Conservation (phyloP, 805 yeast species). For the Ogataea ganodermae region DNA sequence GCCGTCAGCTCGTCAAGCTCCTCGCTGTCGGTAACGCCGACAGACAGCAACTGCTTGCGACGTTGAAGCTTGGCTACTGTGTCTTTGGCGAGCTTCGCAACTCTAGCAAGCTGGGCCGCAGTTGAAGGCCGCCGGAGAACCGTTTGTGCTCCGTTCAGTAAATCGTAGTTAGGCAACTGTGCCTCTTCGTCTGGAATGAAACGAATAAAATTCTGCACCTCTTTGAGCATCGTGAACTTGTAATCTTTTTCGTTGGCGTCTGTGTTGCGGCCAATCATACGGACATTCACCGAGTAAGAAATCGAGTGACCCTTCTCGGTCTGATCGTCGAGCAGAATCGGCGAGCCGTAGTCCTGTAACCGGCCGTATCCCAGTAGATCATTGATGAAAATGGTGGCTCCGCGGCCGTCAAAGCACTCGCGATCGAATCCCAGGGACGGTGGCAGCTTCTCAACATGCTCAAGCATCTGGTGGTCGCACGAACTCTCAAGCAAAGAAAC, state of each 20-base stretch:
- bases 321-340: slow-evolving; percentile 51
- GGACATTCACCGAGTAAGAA: slow-evolving; percentile 52
- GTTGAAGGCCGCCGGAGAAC: slow-evolving; percentile 16
- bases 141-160: not conserved
- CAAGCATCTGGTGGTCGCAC: slow-evolving; percentile 43
- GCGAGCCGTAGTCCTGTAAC: slow-evolving; percentile 49
- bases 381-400: slow-evolving; percentile 29
- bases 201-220: slow-evolving; percentile 24
- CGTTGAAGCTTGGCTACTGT: slow-evolving; percentile 16
- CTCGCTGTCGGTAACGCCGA: slow-evolving; percentile 23
- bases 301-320: slow-evolving; percentile 44
- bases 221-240: slow-evolving; percentile 25
- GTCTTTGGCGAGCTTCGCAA: slow-evolving; percentile 19
- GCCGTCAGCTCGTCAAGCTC: slow-evolving; percentile 22
- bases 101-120: slow-evolving; percentile 16
- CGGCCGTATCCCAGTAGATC: slow-evolving; percentile 58
- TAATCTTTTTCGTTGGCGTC: slow-evolving; percentile 12
- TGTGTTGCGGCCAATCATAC: slow-evolving; percentile 43
- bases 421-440: slow-evolving; percentile 42
- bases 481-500: slow-evolving; percentile 48
- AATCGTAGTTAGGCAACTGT: slow-evolving; percentile 20
- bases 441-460: slow-evolving; percentile 39
- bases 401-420: slow-evolving; percentile 30
- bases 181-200: slow-evolving; percentile 23
- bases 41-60: slow-evolving; percentile 16